Evolutionary conservation across 805 yeast genomes (phyloP).

Genomic region (Candida ponderosae): DNA sequence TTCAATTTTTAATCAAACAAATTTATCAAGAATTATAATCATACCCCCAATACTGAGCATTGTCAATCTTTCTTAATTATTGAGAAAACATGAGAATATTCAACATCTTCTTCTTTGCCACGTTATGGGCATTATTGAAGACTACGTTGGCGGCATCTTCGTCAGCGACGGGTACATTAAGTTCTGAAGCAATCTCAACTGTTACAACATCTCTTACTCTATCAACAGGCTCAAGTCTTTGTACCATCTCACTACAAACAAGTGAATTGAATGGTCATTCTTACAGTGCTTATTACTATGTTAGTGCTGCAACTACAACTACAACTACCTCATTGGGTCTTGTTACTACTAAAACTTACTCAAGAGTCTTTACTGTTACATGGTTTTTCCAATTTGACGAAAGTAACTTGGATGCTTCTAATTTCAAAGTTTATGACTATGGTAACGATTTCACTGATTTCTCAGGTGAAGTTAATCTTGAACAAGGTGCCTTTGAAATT

Average conservation of each 20-base stretch:
- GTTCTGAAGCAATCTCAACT: too few species aligned
- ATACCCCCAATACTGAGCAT: too few species aligned
- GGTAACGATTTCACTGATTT: slow-evolving; percentile 4
- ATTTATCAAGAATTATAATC: too few species aligned
- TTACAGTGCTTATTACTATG: slow-evolving; percentile 3
- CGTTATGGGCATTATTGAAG: too few species aligned
- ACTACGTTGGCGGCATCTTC: too few species aligned
- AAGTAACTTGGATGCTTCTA: slow-evolving; percentile 4
- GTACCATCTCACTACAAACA: background rate
- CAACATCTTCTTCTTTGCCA: too few species aligned
- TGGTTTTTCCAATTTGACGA: slow-evolving; percentile 11
- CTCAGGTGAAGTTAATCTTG: slow-evolving; percentile 9
- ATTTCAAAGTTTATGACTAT: slow-evolving; percentile 3
- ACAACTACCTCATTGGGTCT: background rate
- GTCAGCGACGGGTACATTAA: too few species aligned
- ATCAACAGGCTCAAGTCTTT: too few species aligned
- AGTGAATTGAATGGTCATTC: slow-evolving; percentile 3
- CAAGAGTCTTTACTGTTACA: slow-evolving; percentile 4
- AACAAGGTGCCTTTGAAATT: slow-evolving; percentile 8
- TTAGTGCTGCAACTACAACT: slow-evolving; percentile 2
- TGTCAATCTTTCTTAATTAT: too few species aligned
- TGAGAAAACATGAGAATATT: too few species aligned
- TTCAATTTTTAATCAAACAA: too few species aligned
- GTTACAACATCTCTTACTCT: too few species aligned
- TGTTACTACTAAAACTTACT: slow-evolving; percentile 1